Conservation (phyloP, 2,329 filamentous ascomycete species). For the Cladobotryum protrusum region DNA sequence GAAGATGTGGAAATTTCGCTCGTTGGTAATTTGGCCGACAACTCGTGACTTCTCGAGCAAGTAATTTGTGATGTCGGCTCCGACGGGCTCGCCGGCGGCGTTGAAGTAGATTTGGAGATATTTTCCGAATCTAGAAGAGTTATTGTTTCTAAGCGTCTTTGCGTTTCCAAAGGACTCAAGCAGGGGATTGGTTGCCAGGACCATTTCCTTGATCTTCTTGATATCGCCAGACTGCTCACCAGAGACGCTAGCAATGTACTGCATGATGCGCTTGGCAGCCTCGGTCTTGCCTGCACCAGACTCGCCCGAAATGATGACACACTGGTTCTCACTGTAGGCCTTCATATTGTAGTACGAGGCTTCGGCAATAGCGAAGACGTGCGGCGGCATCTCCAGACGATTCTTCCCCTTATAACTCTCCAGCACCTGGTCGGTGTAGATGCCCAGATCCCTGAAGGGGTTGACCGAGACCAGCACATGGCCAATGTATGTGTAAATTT, state of each 20-base stretch:
- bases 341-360: constrained; percentile 99
- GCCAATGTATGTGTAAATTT: constrained; percentile 99
- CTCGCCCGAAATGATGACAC: constrained; percentile 98
- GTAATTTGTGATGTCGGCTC: constrained; percentile 97
- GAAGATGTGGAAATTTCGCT: constrained; percentile 99
- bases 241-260: constrained; percentile 97
- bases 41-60: constrained; percentile 92
- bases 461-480: constrained; percentile 99
- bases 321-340: constrained; percentile 97
- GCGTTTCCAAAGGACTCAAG: constrained; percentile 98
- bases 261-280: constrained; percentile 97
- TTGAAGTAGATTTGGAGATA: constrained; percentile 98
- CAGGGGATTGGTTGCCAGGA: constrained; percentile 93
- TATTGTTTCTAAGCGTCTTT: constrained; percentile 97
- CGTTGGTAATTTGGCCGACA: constrained; percentile 88
- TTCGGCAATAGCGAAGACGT: constrained; percentile 97
- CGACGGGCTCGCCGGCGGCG: constrained; percentile 79
- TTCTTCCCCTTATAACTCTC: constrained; percentile 96
- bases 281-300: constrained; percentile 98
- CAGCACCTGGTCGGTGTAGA: constrained; percentile 92
- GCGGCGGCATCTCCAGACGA: constrained; percentile 85
- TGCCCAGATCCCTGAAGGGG: constrained; percentile 92
- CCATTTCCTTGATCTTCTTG: constrained; percentile 98
- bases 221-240: constrained; percentile 80
- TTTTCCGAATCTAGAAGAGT: constrained; percentile 96